phyloP scores from a whole-genome alignment of 2,329 filamentous ascomycete genomes.

The Penicillium griseofulvum region DNA sequence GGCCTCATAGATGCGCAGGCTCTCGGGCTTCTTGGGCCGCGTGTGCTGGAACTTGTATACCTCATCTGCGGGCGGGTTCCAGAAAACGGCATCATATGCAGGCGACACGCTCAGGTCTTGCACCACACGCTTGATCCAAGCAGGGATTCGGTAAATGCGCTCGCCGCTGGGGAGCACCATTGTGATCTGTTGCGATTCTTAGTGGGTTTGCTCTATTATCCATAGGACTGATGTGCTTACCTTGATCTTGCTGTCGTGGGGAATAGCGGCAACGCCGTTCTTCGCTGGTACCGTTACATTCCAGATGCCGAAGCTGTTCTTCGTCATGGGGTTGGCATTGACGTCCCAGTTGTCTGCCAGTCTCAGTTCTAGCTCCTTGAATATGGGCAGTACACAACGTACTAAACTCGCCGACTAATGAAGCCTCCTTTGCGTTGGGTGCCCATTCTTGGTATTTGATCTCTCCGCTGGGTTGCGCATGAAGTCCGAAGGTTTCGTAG shows the following conservation, averaged over 20 bases:
- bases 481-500: conserved; percentile 81
- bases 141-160: conserved; percentile 81
- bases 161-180: conserved; percentile 76
- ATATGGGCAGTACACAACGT: conserved; percentile 33
- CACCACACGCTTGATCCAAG: conserved; percentile 97
- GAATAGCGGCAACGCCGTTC: conserved; percentile 73
- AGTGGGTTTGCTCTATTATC: background rate
- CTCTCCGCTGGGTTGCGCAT: conserved; percentile 75
- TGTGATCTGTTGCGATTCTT: conserved; percentile 62
- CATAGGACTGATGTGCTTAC: conserved; percentile 43
- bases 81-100: conserved; percentile 92
- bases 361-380: conserved; percentile 26
- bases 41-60: conserved; percentile 81
- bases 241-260: conserved; percentile 96
- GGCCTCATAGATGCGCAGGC: conserved; percentile 94
- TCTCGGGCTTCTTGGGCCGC: conserved; percentile 77
- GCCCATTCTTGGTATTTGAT: conserved; percentile 96
- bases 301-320: conserved; percentile 81
- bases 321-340: conserved; percentile 80
- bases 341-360: conserved; percentile 77
- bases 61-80: conserved; percentile 80
- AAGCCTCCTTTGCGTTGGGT: conserved; percentile 79
- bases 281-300: conserved; percentile 73
- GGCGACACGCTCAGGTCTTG: conserved; percentile 88
- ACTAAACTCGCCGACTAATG: conserved; percentile 94